Conservation (phyloP, 2,329 filamentous ascomycete genomes). For the Helminthosporium solani region DNA sequence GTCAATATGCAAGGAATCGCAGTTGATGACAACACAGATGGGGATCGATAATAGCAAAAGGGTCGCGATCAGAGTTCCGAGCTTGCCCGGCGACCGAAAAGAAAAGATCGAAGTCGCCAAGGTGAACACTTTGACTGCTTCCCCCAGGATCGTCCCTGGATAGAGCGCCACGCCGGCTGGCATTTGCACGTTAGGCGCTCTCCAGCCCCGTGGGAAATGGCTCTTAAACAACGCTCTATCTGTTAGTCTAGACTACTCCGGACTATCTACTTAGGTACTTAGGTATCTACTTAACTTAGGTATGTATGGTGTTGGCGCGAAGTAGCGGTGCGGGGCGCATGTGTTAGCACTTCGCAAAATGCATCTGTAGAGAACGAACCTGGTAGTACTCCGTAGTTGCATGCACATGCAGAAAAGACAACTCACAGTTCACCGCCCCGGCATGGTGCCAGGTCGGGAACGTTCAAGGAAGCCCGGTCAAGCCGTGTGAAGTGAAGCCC, state of each 20-base stretch:
- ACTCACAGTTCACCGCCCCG: not conserved
- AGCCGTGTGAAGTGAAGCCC: no score
- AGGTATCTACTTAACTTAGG: no score
- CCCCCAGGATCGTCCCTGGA: not conserved
- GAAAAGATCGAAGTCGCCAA: not conserved
- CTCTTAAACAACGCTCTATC: no score
- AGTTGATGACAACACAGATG: no score
- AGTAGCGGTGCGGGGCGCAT: slow-evolving; percentile 1
- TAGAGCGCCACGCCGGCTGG: not conserved
- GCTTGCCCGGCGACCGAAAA: no score
- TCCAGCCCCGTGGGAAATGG: not conserved
- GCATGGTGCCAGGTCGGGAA: not conserved
- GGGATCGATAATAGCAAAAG: no score
- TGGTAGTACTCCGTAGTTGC: not conserved
- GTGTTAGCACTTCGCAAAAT: not conserved
- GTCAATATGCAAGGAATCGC: no score
- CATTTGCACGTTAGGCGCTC: not conserved
- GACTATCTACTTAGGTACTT: no score
- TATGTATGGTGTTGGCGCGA: not conserved
- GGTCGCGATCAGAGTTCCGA: no score
- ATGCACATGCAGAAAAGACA: not conserved
- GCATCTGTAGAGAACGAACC: not conserved
- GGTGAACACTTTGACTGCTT: not conserved
- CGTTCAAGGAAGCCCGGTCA: not conserved
- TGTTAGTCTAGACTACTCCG: no score